Conservation (phyloP, 2,329 filamentous ascomycete genomes). For the Pseudodiploospora longispora region DNA sequence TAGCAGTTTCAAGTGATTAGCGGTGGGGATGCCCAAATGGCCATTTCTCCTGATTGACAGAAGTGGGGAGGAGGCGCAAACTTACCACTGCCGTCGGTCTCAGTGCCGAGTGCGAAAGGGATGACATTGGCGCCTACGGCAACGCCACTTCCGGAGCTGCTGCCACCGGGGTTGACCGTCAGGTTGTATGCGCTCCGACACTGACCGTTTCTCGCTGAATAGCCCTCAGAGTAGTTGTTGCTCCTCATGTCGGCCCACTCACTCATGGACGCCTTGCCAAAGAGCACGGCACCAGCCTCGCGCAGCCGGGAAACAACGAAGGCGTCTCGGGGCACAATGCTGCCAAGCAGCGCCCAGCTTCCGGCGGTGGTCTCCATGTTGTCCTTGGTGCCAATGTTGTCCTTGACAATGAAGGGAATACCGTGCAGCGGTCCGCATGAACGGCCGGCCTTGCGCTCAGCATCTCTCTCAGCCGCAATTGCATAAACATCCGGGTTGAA, state of each 20-base stretch:
- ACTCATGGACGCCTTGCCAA: slow-evolving; percentile 63
- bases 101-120: slow-evolving; percentile 61
- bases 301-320: slow-evolving; percentile 54
- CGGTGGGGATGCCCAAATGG: neutral
- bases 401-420: slow-evolving; percentile 68
- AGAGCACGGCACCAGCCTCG: slow-evolving; percentile 56
- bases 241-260: slow-evolving; percentile 70
- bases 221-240: slow-evolving; percentile 61
- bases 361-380: slow-evolving; percentile 69
- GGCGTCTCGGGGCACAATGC: slow-evolving; percentile 59
- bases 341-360: slow-evolving; percentile 57
- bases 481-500: slow-evolving; percentile 57
- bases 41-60: too few relatives aligned
- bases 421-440: slow-evolving; percentile 63
- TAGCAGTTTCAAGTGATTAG: slow-evolving; percentile 11
- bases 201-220: slow-evolving; percentile 57
- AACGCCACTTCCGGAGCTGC: slow-evolving; percentile 57
- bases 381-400: slow-evolving; percentile 62
- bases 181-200: slow-evolving; percentile 60
- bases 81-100: slow-evolving; percentile 59
- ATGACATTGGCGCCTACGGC: slow-evolving; percentile 57
- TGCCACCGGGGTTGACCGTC: slow-evolving; percentile 59
- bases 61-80: slow-evolving; percentile 3
- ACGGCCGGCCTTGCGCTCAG: slow-evolving; percentile 47
- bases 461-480: slow-evolving; percentile 54